These are phyloP conservation scores for Xylariaceae sp. DNA, from an alignment of 2,329 filamentous ascomycete species.

Conservation along the genomic window DNA sequence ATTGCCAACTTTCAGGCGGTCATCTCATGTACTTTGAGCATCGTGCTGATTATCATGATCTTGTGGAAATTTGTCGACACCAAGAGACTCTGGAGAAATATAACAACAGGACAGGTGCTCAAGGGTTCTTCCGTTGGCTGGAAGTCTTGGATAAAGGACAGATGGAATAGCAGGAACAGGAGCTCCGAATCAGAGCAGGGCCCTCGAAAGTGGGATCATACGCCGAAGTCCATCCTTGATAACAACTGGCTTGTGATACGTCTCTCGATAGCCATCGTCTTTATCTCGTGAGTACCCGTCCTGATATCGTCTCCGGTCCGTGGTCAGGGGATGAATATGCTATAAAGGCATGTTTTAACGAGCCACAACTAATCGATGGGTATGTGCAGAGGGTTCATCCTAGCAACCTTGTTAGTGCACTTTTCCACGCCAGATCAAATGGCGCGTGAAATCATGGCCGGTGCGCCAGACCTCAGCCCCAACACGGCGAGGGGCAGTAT, in stretches of 20 bases:
- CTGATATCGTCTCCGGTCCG: neutral
- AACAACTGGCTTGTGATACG: constrained; percentile 1
- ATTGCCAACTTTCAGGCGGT: neutral
- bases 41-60: neutral
- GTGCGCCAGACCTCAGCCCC: neutral
- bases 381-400: neutral
- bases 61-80: neutral
- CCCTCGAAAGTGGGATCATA: constrained; percentile 1
- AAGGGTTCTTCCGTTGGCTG: neutral
- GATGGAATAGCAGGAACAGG: neutral
- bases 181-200: neutral
- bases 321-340: neutral
- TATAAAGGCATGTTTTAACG: neutral
- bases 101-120: neutral
- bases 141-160: neutral
- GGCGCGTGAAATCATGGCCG: neutral
- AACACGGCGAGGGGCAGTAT: neutral
- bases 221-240: neutral
- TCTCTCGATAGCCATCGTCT: neutral
- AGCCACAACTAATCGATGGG: neutral
- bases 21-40: neutral
- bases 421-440: neutral
- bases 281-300: neutral
- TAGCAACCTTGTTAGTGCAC: constrained; percentile 1
- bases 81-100: neutral